Evolutionary conservation across 768 basidiomycete species (phyloP).

Genomic region (Xerocomellus chrysenteron): DNA sequence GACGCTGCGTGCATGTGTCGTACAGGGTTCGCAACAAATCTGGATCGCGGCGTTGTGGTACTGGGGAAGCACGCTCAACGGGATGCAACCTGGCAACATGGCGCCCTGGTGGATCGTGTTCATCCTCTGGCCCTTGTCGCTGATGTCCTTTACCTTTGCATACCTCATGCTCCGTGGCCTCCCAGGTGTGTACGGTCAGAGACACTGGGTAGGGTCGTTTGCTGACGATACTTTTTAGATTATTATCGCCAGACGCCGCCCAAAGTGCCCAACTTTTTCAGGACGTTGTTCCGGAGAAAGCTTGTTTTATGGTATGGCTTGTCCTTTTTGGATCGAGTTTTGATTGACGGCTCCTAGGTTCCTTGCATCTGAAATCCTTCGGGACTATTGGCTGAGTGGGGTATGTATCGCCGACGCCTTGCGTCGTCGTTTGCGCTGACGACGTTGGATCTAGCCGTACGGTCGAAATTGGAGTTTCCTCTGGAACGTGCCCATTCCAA

Average conservation of each 20-base stretch:
- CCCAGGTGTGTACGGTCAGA: slow-evolving; percentile 55
- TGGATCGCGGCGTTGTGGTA: slow-evolving; percentile 97
- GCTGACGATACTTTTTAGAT: slow-evolving; percentile 42
- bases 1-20: slow-evolving; percentile 87
- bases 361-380: slow-evolving; percentile 85
- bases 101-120: slow-evolving; percentile 86
- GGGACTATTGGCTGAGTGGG: slow-evolving; percentile 91
- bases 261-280: slow-evolving; percentile 90
- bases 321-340: not conserved
- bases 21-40: slow-evolving; percentile 93
- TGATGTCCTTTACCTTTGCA: slow-evolving; percentile 72
- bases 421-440: slow-evolving; percentile 6
- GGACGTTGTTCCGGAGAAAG: slow-evolving; percentile 85
- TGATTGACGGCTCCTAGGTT: slow-evolving; percentile 43
- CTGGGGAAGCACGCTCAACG: slow-evolving; percentile 84
- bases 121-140: slow-evolving; percentile 78
- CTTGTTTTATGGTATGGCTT: slow-evolving; percentile 73
- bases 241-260: slow-evolving; percentile 93
- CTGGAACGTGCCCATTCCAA: slow-evolving; percentile 80
- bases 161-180: slow-evolving; percentile 85
- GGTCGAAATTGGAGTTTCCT: slow-evolving; percentile 95
- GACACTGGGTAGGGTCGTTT: not conserved
- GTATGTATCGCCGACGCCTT: slow-evolving; percentile 42
- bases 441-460: slow-evolving; percentile 55
- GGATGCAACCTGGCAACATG: slow-evolving; percentile 45